A percentile compares a stretch with the other conserved stretches of the same genome.
These are phyloP conservation scores for Phoenix dactylifera DNA, from an alignment of 176 grass and related monocot species.

Conservation along the genomic window DNA sequence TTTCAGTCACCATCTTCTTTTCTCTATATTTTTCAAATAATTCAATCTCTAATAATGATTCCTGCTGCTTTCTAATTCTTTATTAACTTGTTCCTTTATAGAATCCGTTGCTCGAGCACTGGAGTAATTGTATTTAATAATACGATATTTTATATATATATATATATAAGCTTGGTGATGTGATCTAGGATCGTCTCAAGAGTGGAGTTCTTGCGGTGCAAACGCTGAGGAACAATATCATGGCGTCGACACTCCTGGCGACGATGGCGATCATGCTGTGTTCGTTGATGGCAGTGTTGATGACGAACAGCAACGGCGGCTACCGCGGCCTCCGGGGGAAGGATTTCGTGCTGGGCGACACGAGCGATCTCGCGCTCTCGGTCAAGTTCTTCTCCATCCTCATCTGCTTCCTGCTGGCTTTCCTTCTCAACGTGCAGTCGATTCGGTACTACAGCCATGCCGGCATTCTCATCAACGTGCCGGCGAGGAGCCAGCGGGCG, in stretches of 20 bases:
- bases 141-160: not conserved
- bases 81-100: too few relatives aligned
- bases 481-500: conserved; percentile 5
- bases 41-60: too few relatives aligned
- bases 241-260: conserved; percentile 77
- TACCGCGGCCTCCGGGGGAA: not conserved
- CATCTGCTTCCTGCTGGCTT: conserved; percentile 71
- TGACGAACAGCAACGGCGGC: conserved; percentile 24
- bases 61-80: too few relatives aligned
- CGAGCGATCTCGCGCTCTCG: conserved; percentile 16
- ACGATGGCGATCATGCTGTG: conserved; percentile 69
- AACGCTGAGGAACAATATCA: conserved; percentile 88
- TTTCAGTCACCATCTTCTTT: not conserved
- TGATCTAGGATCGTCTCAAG: conserved; percentile 44
- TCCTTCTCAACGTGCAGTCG: conserved; percentile 76
- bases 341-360: conserved; percentile 10
- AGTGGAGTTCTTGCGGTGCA: conserved; percentile 70
- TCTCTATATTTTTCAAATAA: too few relatives aligned
- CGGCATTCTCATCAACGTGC: conserved; percentile 50
- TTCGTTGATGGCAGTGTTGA: conserved; percentile 60
- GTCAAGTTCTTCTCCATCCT: conserved; percentile 68
- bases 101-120: too few relatives aligned
- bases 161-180: too few relatives aligned
- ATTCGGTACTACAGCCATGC: conserved; percentile 80
- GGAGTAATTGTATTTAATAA: too few relatives aligned